Evolutionary conservation across 1,284 basidiomycete species (phyloP).

Genomic region (Trametes pubescens): DNA sequence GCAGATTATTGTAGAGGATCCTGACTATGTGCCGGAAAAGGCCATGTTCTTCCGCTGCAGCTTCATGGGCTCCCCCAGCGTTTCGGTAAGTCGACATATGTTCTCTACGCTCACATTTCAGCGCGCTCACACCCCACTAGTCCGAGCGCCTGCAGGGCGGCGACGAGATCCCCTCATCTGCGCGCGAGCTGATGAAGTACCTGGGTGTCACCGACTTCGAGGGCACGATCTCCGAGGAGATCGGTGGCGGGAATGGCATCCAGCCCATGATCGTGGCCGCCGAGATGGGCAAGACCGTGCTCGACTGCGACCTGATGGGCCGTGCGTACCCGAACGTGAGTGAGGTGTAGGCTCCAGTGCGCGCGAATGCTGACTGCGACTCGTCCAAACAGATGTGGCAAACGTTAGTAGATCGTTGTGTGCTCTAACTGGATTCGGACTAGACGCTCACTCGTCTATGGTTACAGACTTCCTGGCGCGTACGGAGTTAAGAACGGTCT

Average conservation of each 20-base stretch:
- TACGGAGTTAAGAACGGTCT: conserved; percentile 48
- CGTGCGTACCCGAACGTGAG: conserved; percentile 50
- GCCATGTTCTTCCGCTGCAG: conserved; percentile 42
- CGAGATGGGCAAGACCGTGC: conserved; percentile 39
- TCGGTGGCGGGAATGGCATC: conserved; percentile 67
- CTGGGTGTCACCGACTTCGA: conserved; percentile 37
- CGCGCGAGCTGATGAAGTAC: conserved; percentile 38
- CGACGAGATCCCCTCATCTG: conserved; percentile 43
- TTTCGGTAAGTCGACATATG: conserved; percentile 38
- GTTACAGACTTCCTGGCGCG: conserved; percentile 49
- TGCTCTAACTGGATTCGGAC: no score
- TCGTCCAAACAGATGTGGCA: conserved; percentile 40
- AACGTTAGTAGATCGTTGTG: conserved; percentile 35
- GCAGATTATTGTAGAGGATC: conserved; percentile 48
- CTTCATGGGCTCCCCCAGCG: conserved; percentile 61
- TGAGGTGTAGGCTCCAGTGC: neutral
- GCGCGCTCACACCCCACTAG: conserved; percentile 13
- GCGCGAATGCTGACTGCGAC: conserved; percentile 6
- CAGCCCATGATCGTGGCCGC: conserved; percentile 57
- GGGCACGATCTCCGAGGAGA: conserved; percentile 57
- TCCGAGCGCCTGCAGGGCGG: conserved; percentile 46
- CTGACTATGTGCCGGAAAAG: conserved; percentile 38
- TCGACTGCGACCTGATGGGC: conserved; percentile 61
- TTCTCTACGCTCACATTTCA: neutral
- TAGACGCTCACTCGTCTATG: no score